Evolutionary conservation across 78 protist genomes (phyloP).

Genomic region (Protostelium mycophagum): DNA sequence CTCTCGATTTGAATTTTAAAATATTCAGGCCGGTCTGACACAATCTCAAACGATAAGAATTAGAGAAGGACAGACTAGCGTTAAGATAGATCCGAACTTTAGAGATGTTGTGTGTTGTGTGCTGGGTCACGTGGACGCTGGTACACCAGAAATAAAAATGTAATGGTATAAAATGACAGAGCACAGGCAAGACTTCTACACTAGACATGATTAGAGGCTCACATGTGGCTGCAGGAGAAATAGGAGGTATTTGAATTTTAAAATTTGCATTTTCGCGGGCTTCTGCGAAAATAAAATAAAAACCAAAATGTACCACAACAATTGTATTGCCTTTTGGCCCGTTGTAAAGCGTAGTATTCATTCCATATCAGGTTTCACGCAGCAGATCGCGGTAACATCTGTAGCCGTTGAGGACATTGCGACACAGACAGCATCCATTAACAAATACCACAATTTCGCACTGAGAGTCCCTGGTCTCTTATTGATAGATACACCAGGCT

Average conservation of each 20-base stretch:
- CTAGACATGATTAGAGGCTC: conserved; percentile 96
- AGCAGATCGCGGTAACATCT: conserved; percentile 99
- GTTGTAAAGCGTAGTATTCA: no score
- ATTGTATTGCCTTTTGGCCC: no score
- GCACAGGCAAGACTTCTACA: conserved; percentile 90
- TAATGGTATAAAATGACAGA: background rate
- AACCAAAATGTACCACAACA: no score
- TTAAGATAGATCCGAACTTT: conserved; percentile 1
- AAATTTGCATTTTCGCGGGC: no score
- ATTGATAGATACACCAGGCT: conserved; percentile 99
- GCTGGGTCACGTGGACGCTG: conserved; percentile 99
- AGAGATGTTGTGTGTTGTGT: conserved; percentile 94
- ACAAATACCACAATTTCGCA: conserved; percentile 29
- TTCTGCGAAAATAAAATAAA: no score
- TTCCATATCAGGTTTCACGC: conserved; percentile 96
- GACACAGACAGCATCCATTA: conserved; percentile 57
- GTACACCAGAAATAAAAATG: conserved; percentile 13
- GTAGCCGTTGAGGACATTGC: conserved; percentile 86
- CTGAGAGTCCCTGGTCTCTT: conserved; percentile 94
- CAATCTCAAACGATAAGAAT: background rate
- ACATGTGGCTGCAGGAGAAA: conserved; percentile 98
- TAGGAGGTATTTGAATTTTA: conserved; percentile 91
- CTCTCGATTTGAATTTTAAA: background rate
- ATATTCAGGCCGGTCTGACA: background rate
- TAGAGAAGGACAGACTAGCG: background rate